phyloP scores from a whole-genome alignment of 371 early-diverging fungal genomes.

The Coemansia sp. region DNA sequence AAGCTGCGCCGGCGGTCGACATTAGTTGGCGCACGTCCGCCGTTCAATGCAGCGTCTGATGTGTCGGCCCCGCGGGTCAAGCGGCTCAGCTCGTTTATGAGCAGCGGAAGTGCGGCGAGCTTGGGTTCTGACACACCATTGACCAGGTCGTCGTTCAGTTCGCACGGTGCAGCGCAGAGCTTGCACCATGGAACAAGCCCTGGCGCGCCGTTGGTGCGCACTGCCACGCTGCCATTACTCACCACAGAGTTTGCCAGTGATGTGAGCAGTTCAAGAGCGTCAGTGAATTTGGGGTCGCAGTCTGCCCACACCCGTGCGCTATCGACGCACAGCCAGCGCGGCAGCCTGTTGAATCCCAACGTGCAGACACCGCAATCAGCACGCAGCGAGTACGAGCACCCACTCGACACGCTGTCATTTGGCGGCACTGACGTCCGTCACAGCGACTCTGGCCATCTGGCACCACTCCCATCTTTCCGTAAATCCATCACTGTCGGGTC shows the following conservation, averaged over 20 bases:
- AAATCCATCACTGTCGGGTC: not conserved
- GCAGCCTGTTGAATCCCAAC: constrained; percentile 34
- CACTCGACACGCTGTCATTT: not conserved
- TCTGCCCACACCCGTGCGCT: constrained; percentile 4
- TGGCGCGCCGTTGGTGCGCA: not conserved
- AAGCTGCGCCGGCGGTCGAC: constrained; percentile 61
- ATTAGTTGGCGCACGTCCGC: constrained; percentile 19
- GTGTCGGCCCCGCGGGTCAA: constrained; percentile 1
- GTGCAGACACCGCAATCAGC: not conserved
- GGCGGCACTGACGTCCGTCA: not conserved
- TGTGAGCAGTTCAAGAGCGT: not conserved
- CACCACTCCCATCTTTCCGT: not conserved
- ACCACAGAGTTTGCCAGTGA: not conserved
- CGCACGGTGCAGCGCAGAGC: not conserved
- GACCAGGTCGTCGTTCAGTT: not conserved
- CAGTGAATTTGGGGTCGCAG: not conserved
- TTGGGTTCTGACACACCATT: not conserved
- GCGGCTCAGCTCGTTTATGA: not conserved
- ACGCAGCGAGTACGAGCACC: not conserved
- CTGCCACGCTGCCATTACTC: not conserved
- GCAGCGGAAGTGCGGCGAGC: not conserved
- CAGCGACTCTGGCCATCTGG: not conserved
- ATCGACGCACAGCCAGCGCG: constrained; percentile 22
- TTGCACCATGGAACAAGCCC: not conserved
- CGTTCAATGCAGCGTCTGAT: not conserved